phyloP scores from a whole-genome alignment of 306 rosid species.

The Abrus pulchellus region DNA sequence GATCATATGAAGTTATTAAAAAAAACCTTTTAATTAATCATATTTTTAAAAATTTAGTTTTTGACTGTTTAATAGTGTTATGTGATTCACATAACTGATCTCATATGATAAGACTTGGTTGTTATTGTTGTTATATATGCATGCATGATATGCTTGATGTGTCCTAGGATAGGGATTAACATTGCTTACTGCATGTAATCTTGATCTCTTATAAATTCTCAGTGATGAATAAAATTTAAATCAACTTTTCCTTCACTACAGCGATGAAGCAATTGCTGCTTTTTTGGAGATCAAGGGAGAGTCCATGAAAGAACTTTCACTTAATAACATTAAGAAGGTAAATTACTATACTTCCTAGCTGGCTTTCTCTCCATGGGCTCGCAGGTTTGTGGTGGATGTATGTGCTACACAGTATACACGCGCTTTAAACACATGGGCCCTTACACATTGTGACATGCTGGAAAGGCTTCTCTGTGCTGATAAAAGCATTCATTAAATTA shows the following conservation, averaged over 20 bases:
- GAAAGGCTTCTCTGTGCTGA: slow-evolving; percentile 18
- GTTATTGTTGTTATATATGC: too few species aligned
- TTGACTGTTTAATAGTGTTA: too few species aligned
- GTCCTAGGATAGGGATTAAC: background rate
- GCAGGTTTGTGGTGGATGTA: slow-evolving; percentile 11
- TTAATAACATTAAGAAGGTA: slow-evolving; percentile 80
- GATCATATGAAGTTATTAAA: too few species aligned
- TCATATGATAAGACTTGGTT: too few species aligned
- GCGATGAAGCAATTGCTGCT: slow-evolving; percentile 91
- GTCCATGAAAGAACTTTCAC: slow-evolving; percentile 72
- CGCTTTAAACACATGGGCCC: background rate
- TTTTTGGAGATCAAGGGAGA: slow-evolving; percentile 72
- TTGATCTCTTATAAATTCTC: slow-evolving; percentile 19
- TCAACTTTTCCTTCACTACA: slow-evolving; percentile 43
- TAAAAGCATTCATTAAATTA: slow-evolving; percentile 26
- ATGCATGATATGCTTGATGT: slow-evolving; percentile 10
- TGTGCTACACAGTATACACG: background rate
- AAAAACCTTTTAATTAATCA: too few species aligned
- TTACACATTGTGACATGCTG: slow-evolving; percentile 12
- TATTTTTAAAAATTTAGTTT: too few species aligned
- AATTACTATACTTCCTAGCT: slow-evolving; percentile 20
- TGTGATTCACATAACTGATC: too few species aligned
- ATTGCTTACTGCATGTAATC: slow-evolving; percentile 10
- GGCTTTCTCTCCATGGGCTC: background rate
- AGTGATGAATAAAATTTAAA: slow-evolving; percentile 31